Evolutionary conservation across 1,284 basidiomycete genomes (phyloP).

Genomic region (Cryptococcus jaspeensis): DNA sequence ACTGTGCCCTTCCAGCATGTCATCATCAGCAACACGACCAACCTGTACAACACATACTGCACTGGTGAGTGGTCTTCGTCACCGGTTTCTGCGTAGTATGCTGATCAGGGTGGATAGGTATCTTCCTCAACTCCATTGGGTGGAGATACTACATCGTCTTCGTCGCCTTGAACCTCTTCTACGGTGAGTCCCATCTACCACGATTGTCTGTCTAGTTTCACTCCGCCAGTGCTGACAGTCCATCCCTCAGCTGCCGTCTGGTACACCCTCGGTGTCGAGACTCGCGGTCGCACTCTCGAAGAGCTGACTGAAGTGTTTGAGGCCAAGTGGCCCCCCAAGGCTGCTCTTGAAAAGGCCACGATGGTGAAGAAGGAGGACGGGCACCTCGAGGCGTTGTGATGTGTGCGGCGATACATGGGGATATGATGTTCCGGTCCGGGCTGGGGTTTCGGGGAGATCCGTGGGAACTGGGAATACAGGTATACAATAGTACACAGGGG

Average conservation of each 20-base stretch:
- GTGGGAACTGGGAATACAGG: background rate
- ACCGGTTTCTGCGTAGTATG: no score
- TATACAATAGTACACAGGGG: background rate
- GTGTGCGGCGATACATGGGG: no score
- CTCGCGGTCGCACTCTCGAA: conserved; percentile 21
- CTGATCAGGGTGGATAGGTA: no score
- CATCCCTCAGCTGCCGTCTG: conserved; percentile 12
- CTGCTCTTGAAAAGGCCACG: conserved; percentile 14
- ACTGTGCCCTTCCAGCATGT: conserved; percentile 9
- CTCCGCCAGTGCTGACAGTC: background rate
- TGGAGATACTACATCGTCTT: conserved; percentile 24
- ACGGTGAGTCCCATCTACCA: conserved; percentile 7
- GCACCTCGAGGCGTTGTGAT: conserved; percentile 3
- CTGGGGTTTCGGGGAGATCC: no score
- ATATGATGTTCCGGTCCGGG: no score
- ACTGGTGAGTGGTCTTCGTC: conserved; percentile 6
- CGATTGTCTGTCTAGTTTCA: no score
- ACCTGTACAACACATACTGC: conserved; percentile 25
- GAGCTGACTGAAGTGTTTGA: conserved; percentile 21
- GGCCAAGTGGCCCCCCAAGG: conserved; percentile 18
- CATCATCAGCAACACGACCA: conserved; percentile 19
- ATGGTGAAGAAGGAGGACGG: conserved; percentile 12
- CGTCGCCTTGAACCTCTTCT: conserved; percentile 20
- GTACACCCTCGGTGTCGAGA: conserved; percentile 21
- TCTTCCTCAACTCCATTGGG: conserved; percentile 13